phyloP scores from a whole-genome alignment of 352 stramenopile species.

The Phytophthora uliginosa region DNA sequence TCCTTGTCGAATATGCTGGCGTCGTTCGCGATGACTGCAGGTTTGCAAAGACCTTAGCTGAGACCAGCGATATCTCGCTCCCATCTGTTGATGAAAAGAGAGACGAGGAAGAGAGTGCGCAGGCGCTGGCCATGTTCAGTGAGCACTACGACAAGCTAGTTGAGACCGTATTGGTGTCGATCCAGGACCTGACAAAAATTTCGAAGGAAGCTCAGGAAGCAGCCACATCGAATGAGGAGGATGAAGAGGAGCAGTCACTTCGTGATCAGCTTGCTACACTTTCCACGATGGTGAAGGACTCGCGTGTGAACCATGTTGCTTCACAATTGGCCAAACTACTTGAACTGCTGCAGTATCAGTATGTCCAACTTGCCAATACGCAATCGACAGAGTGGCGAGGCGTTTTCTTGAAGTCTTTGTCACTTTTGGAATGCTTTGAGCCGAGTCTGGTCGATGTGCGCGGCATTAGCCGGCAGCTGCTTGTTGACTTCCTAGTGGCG shows the following conservation, averaged over 20 bases:
- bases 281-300: slow-evolving; percentile 69
- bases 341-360: slow-evolving; percentile 61
- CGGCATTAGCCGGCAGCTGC: slow-evolving; percentile 82
- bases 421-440: slow-evolving; percentile 69
- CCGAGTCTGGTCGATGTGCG: slow-evolving; percentile 72
- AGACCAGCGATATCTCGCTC: not conserved
- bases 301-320: slow-evolving; percentile 77
- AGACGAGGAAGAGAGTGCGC: slow-evolving; percentile 25
- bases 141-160: slow-evolving; percentile 77
- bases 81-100: slow-evolving; percentile 4
- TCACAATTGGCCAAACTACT: slow-evolving; percentile 64
- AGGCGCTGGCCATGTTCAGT: slow-evolving; percentile 55
- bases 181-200: slow-evolving; percentile 83
- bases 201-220: slow-evolving; percentile 31
- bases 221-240: slow-evolving; percentile 7
- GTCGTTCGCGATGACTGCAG: slow-evolving; percentile 45
- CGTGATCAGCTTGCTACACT: slow-evolving; percentile 63
- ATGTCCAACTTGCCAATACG: slow-evolving; percentile 42
- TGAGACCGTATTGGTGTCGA: slow-evolving; percentile 80
- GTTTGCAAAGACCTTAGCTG: slow-evolving; percentile 45
- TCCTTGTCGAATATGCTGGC: slow-evolving; percentile 33
- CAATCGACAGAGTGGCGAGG: slow-evolving; percentile 37
- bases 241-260: slow-evolving; percentile 44
- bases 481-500: slow-evolving; percentile 82
- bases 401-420: slow-evolving; percentile 56